phyloP scores from a whole-genome alignment of 169 alveolate genomes.

The Eimeria praecox region DNA sequence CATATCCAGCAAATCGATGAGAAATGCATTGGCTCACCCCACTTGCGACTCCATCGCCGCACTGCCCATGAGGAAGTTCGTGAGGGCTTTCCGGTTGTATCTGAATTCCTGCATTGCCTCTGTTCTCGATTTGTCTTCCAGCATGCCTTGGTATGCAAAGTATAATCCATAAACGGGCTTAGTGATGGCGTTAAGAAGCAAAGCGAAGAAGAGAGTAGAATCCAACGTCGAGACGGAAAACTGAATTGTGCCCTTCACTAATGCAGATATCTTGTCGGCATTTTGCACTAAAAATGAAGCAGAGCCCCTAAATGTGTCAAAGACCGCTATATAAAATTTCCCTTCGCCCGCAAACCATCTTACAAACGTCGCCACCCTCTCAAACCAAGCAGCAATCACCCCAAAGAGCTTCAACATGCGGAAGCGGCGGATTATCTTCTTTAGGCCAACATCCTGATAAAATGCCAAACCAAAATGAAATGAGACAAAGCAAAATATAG shows the following conservation, averaged over 20 bases:
- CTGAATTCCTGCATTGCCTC: background rate
- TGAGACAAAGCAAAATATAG: background rate
- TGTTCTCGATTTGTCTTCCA: conserved; percentile 7
- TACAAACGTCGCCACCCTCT: background rate
- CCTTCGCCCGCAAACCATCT: conserved; percentile 24
- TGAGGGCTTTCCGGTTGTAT: background rate
- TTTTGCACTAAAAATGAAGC: conserved; percentile 17
- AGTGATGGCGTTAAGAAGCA: conserved; percentile 21
- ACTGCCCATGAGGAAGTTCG: conserved; percentile 42
- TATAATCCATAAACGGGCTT: conserved; percentile 47
- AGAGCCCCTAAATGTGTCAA: conserved; percentile 19
- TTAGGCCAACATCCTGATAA: conserved; percentile 54
- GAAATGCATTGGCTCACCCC: background rate
- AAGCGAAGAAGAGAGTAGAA: background rate
- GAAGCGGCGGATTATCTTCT: conserved; percentile 19
- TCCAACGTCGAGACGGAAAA: conserved; percentile 6
- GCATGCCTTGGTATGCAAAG: conserved; percentile 47
- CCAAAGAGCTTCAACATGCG: conserved; percentile 42
- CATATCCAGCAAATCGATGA: background rate
- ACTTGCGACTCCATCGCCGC: conserved; percentile 11
- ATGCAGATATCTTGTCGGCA: background rate
- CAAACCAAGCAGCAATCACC: conserved; percentile 12
- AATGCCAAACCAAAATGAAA: too few species aligned
- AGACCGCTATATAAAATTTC: background rate
- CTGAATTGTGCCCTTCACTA: conserved; percentile 6